These are phyloP conservation scores for Erodium maritimum DNA, from an alignment of 345 rosid genomes.

Conservation along the genomic window DNA sequence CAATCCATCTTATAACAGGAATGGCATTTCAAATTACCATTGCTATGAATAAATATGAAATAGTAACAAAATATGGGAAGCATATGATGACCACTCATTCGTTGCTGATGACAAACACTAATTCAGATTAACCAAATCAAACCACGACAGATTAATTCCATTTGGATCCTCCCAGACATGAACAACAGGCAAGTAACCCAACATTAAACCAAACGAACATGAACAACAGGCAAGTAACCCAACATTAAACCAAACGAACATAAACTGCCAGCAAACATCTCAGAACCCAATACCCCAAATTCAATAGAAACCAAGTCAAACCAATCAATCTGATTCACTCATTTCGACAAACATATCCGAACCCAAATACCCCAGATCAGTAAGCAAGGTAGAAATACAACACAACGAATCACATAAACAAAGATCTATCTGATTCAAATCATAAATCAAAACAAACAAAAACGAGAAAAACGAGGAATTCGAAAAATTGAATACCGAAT, in stretches of 20 bases:
- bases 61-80: no score
- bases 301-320: background rate
- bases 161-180: background rate
- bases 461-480: background rate
- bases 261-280: background rate
- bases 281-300: background rate
- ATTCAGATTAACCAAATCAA: background rate
- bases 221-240: background rate
- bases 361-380: background rate
- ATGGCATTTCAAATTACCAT: background rate
- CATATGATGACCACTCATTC: no score
- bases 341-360: no score
- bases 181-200: background rate
- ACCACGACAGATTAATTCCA: background rate
- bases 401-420: background rate
- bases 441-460: background rate
- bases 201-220: background rate
- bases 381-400: background rate
- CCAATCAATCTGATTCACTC: background rate
- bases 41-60: background rate
- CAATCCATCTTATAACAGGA: background rate
- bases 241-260: background rate
- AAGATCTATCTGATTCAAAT: background rate
- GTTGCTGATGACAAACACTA: background rate
- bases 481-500: slow-evolving; percentile 37